These are phyloP conservation scores for Gossypium lobatum DNA, from an alignment of 441 rosid species.

Conservation along the genomic window DNA sequence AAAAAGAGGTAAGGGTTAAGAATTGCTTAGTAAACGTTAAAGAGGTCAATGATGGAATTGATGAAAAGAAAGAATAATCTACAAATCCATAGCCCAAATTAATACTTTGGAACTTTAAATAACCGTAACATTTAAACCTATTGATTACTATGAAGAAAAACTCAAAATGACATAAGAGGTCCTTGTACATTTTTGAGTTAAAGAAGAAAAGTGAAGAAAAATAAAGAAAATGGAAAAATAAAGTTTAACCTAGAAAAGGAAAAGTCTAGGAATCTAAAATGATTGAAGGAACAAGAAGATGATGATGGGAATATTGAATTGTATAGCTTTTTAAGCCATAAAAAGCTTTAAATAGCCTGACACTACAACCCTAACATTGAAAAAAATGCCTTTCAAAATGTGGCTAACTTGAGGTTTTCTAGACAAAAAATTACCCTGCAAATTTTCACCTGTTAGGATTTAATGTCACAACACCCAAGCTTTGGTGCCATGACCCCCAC, in stretches of 20 bases:
- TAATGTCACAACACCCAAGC: not conserved
- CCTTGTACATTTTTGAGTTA: not conserved
- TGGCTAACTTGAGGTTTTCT: not conserved
- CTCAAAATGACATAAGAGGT: not conserved
- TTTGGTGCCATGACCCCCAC: not conserved
- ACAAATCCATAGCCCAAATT: not conserved
- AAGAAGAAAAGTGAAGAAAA: not conserved
- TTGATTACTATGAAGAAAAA: not conserved
- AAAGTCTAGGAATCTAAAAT: not conserved
- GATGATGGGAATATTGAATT: not conserved
- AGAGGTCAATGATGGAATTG: not conserved
- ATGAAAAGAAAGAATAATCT: not conserved
- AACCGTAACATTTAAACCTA: no score
- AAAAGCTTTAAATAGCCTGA: no score
- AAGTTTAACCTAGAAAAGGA: not conserved
- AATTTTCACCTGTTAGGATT: not conserved
- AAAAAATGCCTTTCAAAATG: no score
- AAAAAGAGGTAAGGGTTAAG: not conserved
- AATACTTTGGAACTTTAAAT: no score
- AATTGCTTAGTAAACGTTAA: not conserved
- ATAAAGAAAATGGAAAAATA: not conserved
- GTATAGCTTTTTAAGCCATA: not conserved
- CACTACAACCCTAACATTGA: no score
- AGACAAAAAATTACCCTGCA: not conserved
- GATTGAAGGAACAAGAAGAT: not conserved